These are phyloP conservation scores for Starmerella potacharoeniae DNA, from an alignment of 805 yeast genomes.

Conservation along the genomic window DNA sequence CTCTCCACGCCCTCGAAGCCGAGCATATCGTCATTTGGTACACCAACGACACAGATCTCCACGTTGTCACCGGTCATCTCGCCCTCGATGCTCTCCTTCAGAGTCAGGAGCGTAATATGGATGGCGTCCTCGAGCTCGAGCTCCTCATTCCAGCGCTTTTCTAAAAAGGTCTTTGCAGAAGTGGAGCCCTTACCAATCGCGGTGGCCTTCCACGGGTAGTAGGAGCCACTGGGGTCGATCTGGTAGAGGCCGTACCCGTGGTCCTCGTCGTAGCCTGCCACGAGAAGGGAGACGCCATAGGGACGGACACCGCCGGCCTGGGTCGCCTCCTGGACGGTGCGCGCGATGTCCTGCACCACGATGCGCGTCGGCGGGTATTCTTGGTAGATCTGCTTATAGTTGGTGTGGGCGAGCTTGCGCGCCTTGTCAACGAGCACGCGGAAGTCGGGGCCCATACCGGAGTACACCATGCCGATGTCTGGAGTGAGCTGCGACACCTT, in stretches of 20 bases:
- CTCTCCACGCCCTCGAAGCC: slow-evolving; percentile 75
- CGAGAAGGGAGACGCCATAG: slow-evolving; percentile 87
- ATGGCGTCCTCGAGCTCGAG: slow-evolving; percentile 96
- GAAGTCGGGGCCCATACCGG: slow-evolving; percentile 99
- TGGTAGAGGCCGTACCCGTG: slow-evolving; percentile 77
- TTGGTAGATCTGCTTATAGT: slow-evolving; percentile 84
- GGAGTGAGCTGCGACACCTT: slow-evolving; percentile 83
- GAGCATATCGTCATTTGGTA: slow-evolving; percentile 64
- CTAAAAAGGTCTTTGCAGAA: slow-evolving; percentile 94
- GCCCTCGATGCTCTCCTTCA: slow-evolving; percentile 95
- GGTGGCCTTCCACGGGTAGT: slow-evolving; percentile 98
- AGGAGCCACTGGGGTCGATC: slow-evolving; percentile 96
- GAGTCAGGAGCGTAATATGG: slow-evolving; percentile 84
- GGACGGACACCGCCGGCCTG: slow-evolving; percentile 98
- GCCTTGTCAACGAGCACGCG: slow-evolving; percentile 89
- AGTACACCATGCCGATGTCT: slow-evolving; percentile 88
- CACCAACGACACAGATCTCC: slow-evolving; percentile 80
- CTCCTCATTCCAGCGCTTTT: slow-evolving; percentile 97
- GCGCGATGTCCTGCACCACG: slow-evolving; percentile 87
- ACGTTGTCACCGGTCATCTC: slow-evolving; percentile 95
- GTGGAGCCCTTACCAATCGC: slow-evolving; percentile 94
- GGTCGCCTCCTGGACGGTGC: slow-evolving; percentile 96
- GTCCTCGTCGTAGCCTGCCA: slow-evolving; percentile 84
- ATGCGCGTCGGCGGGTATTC: slow-evolving; percentile 96
- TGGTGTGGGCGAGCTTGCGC: slow-evolving; percentile 83